phyloP scores from a whole-genome alignment of 371 early-diverging fungal species.

The Batrachochytrium dendrobatidis region DNA sequence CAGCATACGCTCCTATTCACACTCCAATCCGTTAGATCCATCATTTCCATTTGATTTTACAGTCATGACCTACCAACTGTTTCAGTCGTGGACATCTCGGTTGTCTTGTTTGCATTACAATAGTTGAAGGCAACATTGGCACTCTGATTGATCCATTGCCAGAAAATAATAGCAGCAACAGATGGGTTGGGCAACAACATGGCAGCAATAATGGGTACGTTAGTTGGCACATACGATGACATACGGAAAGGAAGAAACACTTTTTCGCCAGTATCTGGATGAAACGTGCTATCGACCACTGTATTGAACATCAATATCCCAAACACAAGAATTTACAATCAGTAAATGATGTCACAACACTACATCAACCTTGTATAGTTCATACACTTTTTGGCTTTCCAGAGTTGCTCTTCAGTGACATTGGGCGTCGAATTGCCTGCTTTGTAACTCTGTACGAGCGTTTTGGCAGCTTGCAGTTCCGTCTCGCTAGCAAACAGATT shows the following conservation, averaged over 20 bases:
- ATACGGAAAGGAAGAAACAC: slow-evolving; percentile 76
- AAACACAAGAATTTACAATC: background rate
- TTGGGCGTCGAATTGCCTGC: slow-evolving; percentile 31
- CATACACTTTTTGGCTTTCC: slow-evolving; percentile 67
- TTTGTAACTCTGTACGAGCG: slow-evolving; percentile 51
- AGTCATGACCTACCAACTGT: slow-evolving; percentile 58
- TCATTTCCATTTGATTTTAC: too few relatives aligned
- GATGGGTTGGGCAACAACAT: slow-evolving; percentile 78
- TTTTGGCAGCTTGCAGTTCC: slow-evolving; percentile 53
- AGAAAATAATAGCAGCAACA: slow-evolving; percentile 60
- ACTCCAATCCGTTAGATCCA: background rate
- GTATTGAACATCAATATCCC: background rate
- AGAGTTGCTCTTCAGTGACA: slow-evolving; percentile 40
- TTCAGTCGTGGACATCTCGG: slow-evolving; percentile 62
- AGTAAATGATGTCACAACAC: too few relatives aligned
- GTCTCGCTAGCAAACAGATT: slow-evolving; percentile 55
- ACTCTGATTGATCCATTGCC: slow-evolving; percentile 81
- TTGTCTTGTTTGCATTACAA: slow-evolving; percentile 78
- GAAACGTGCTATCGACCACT: slow-evolving; percentile 67
- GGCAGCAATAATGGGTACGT: slow-evolving; percentile 69
- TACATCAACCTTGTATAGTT: too few relatives aligned
- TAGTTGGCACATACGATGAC: slow-evolving; percentile 78
- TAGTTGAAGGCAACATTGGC: slow-evolving; percentile 82
- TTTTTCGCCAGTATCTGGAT: slow-evolving; percentile 76
- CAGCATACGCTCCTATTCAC: slow-evolving; percentile 55